A percentile compares a stretch with the other conserved stretches of the same genome.
phyloP scores from a whole-genome alignment of 2,329 filamentous ascomycete species.

The Microdochium bolleyi region DNA sequence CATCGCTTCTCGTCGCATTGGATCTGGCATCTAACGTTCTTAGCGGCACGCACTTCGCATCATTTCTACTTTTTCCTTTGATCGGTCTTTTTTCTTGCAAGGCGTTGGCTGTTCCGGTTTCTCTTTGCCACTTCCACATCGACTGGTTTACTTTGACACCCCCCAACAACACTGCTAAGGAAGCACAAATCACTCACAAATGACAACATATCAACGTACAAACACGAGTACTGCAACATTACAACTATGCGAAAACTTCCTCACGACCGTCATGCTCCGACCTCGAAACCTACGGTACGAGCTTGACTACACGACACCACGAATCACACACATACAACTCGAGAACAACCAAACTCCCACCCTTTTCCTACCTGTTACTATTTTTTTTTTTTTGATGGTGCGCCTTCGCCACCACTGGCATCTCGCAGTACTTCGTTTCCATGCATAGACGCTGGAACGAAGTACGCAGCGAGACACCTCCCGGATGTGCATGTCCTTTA shows the following conservation, averaged over 20 bases:
- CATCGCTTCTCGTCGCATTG: constrained; percentile 19
- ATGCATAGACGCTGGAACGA: too few species aligned
- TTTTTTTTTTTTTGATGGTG: not conserved
- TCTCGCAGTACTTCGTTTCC: too few species aligned
- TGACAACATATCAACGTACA: not conserved
- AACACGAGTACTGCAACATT: not conserved
- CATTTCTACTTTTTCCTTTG: constrained; percentile 8
- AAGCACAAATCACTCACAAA: not conserved
- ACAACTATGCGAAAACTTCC: not conserved
- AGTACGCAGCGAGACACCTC: too few species aligned
- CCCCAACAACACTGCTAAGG: not conserved
- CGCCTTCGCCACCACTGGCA: not conserved
- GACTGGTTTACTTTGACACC: not conserved
- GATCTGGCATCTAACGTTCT: constrained; percentile 20
- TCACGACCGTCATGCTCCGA: not conserved
- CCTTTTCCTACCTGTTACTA: not conserved
- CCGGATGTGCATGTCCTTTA: too few species aligned
- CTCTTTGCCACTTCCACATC: constrained; percentile 5
- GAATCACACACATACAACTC: not conserved
- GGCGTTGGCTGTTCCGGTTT: constrained; percentile 10
- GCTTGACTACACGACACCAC: not conserved
- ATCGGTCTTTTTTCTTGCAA: constrained; percentile 13
- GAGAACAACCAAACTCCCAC: not conserved
- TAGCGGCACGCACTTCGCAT: constrained; percentile 4
- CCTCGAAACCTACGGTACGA: constrained; percentile 1